Evolutionary conservation across 1,284 basidiomycete genomes (phyloP), one percentile per base, ranked within the genome.

Genomic region (Caloboletus inedulis): DNA sequence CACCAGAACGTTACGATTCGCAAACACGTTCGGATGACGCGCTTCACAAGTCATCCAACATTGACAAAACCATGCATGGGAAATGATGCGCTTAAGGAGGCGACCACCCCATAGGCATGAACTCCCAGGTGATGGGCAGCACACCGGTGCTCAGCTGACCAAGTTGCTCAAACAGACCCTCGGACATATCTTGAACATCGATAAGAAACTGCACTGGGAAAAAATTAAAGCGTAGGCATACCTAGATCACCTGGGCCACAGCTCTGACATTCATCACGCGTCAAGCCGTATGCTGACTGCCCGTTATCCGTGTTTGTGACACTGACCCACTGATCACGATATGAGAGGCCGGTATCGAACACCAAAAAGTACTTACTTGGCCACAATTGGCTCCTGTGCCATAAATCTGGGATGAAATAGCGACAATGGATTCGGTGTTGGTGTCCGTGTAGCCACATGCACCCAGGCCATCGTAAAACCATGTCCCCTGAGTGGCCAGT

Each of bases 41-140:
- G 45, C 49, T 50, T 47, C 7, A 30, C 18, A 41, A 53, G 43
- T 47, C 51, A 25, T 50, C 37, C 52, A 33, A 47, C 25, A 31
- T 33, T 36, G 29, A 39, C 14, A 45, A 29, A 31, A 18, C 9
- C 37, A 42, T 33, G 39, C 12, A 30, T 45, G 25, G 12, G 19
- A 23, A 36, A 33, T 4, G 18, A 34, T 44, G 45, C 47, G 25
- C 29, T 59, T 35, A 71, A 7, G 77, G 56, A 16, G 77, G 77
- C 3, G 62, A 55, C 73, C 72, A 80, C 47, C 60, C 68, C 51
- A 59, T 65, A 54, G 57, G 58, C 76, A 76, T 74, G 66, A 80
- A 82, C 53, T 78, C 59, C 82, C 83, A 85, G 0, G 58, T 56
- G 46, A 84, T 69, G n/a, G 52, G 37, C 21, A 85, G 58, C n/a